These are phyloP conservation scores for Verticillium zaregamsianum DNA, from an alignment of 2,329 filamentous ascomycete genomes.

Conservation along the genomic window DNA sequence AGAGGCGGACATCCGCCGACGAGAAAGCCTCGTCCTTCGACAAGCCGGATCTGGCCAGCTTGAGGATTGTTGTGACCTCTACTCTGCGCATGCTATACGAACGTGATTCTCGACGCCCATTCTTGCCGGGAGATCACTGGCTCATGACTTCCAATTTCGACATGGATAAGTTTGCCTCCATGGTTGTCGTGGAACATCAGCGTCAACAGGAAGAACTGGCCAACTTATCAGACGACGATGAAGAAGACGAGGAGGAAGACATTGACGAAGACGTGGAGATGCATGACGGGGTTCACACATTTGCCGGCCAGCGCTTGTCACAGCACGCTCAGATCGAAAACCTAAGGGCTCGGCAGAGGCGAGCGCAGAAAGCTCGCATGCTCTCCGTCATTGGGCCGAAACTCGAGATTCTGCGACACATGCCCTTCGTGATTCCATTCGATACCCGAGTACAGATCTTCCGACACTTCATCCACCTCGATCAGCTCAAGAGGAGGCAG, in stretches of 20 bases:
- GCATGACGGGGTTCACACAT: slow-evolving; percentile 20
- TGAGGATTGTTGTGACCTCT: slow-evolving; percentile 75
- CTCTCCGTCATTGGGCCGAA: slow-evolving; percentile 79
- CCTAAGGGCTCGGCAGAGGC: slow-evolving; percentile 60
- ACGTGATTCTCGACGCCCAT: slow-evolving; percentile 81
- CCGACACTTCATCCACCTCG: slow-evolving; percentile 81
- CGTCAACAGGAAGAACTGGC: slow-evolving; percentile 58
- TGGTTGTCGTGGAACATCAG: slow-evolving; percentile 85
- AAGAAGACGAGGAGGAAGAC: slow-evolving; percentile 30
- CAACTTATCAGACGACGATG: slow-evolving; percentile 6
- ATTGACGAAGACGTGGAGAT: slow-evolving; percentile 16
- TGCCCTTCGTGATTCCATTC: slow-evolving; percentile 96
- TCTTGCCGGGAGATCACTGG: slow-evolving; percentile 84
- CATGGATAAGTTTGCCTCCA: slow-evolving; percentile 81
- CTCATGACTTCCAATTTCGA: slow-evolving; percentile 86
- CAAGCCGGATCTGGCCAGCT: slow-evolving; percentile 65
- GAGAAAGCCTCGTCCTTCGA: slow-evolving; percentile 6
- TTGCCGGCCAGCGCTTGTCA: slow-evolving; percentile 54
- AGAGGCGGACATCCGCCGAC: not conserved
- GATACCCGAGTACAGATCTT: slow-evolving; percentile 89
- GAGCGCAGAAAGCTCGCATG: slow-evolving; percentile 64
- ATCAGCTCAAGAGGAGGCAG: slow-evolving; percentile 67
- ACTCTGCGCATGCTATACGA: slow-evolving; percentile 88
- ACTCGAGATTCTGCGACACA: slow-evolving; percentile 86
- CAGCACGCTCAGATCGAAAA: slow-evolving; percentile 62